Evolutionary conservation across 768 basidiomycete genomes (phyloP).

Genomic region (Kwoniella sp.): DNA sequence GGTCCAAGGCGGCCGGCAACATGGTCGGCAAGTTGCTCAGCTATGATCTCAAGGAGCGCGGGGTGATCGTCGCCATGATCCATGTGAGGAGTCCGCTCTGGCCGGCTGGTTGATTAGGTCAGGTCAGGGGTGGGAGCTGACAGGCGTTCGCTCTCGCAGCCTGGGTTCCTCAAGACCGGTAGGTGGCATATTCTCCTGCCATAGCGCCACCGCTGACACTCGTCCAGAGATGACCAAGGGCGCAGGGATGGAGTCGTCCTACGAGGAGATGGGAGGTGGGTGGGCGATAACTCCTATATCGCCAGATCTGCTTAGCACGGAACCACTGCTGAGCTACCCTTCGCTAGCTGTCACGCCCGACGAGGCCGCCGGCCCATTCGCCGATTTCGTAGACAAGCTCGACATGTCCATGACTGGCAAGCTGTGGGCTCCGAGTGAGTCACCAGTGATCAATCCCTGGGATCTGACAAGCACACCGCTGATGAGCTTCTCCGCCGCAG

Average conservation of each 20-base stretch:
- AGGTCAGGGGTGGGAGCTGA: neutral
- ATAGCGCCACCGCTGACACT: too few relatives aligned
- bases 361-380: constrained; percentile 52
- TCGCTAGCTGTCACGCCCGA: constrained; percentile 54
- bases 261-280: constrained; percentile 54
- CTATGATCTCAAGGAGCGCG: constrained; percentile 52
- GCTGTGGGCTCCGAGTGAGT: constrained; percentile 55
- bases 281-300: neutral
- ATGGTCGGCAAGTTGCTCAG: constrained; percentile 55
- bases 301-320: neutral
- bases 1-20: constrained; percentile 55
- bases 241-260: constrained; percentile 55
- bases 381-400: constrained; percentile 52
- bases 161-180: constrained; percentile 56
- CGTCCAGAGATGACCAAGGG: constrained; percentile 53
- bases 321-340: neutral
- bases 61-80: constrained; percentile 53
- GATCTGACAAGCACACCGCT: neutral
- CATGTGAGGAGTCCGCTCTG: constrained; percentile 48
- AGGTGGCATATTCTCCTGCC: constrained; percentile 7
- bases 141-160: constrained; percentile 37
- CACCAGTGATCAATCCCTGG: neutral
- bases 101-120: neutral
- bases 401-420: constrained; percentile 52
- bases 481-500: constrained; percentile 1